These are phyloP conservation scores for Litsea cubeba DNA, from an alignment of 164 flowering plant genomes.

Conservation along the genomic window DNA sequence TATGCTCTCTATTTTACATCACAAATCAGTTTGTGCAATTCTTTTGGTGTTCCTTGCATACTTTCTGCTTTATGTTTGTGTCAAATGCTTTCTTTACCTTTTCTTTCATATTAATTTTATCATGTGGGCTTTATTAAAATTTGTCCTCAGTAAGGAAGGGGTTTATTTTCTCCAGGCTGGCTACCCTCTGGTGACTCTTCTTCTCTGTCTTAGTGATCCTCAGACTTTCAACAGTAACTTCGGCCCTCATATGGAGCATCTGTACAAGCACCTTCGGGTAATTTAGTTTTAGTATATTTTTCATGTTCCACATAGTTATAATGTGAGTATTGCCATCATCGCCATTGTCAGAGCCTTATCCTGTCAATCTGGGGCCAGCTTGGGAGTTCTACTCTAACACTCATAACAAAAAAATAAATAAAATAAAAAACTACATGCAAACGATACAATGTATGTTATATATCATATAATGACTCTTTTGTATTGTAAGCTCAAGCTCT, in stretches of 20 bases:
- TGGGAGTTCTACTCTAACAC: no score
- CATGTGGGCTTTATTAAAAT: not conserved
- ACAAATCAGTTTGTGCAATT: not conserved
- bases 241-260: slow-evolving; percentile 89
- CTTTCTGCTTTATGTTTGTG: not conserved
- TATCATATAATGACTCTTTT: no score
- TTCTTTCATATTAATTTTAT: slow-evolving; percentile 1
- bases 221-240: slow-evolving; percentile 69
- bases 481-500: no score
- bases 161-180: slow-evolving; percentile 62
- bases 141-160: not conserved
- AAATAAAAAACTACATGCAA: no score
- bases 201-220: slow-evolving; percentile 96
- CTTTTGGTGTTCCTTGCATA: not conserved
- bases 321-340: not conserved
- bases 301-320: not conserved
- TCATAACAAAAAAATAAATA: no score
- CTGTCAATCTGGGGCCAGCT: no score
- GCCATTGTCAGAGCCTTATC: no score
- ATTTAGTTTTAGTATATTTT: slow-evolving; percentile 15
- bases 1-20: not conserved
- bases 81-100: not conserved
- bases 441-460: not conserved
- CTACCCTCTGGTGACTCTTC: slow-evolving; percentile 93
- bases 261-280: slow-evolving; percentile 90